Percentiles rank a stretch among this genome's conserved stretches.
phyloP scores from a whole-genome alignment of 164 flowering plant species.

The Macadamia integrifolia region DNA sequence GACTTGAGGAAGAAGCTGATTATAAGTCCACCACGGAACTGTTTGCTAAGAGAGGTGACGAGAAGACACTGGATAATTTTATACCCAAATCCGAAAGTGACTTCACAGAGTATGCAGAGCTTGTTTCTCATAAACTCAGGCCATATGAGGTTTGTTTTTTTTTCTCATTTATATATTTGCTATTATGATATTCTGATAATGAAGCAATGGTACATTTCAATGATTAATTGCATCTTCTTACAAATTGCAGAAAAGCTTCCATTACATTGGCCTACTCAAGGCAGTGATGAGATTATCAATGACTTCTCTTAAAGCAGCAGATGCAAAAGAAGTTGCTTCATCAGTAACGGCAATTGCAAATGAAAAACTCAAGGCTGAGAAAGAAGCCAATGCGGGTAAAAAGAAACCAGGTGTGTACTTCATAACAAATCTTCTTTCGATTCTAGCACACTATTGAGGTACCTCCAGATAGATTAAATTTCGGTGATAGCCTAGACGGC shows the following conservation, averaged over 20 bases:
- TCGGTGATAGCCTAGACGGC: too few species aligned
- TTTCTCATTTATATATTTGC: background rate
- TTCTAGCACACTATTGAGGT: too few species aligned
- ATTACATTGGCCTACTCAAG: constrained; percentile 77
- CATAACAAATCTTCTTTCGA: too few species aligned
- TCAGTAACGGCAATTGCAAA: constrained; percentile 88
- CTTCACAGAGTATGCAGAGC: constrained; percentile 86
- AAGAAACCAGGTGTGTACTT: constrained; percentile 65
- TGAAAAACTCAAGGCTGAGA: constrained; percentile 91
- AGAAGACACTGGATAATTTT: constrained; percentile 69
- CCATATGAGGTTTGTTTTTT: constrained; percentile 59
- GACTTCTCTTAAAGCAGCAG: constrained; percentile 74
- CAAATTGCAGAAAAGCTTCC: constrained; percentile 79
- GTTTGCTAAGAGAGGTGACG: constrained; percentile 63
- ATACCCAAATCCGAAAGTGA: constrained; percentile 92
- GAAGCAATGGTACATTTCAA: background rate
- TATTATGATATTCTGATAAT: background rate
- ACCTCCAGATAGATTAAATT: too few species aligned
- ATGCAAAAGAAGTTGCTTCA: constrained; percentile 88
- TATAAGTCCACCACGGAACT: constrained; percentile 72
- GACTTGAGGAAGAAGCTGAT: constrained; percentile 96
- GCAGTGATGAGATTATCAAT: constrained; percentile 82
- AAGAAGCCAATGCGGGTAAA: constrained; percentile 86
- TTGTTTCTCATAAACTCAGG: constrained; percentile 66
- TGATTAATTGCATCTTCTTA: background rate